These are phyloP conservation scores for Carex cristatella DNA, from an alignment of 176 grass and related monocot genomes.

Conservation along the genomic window DNA sequence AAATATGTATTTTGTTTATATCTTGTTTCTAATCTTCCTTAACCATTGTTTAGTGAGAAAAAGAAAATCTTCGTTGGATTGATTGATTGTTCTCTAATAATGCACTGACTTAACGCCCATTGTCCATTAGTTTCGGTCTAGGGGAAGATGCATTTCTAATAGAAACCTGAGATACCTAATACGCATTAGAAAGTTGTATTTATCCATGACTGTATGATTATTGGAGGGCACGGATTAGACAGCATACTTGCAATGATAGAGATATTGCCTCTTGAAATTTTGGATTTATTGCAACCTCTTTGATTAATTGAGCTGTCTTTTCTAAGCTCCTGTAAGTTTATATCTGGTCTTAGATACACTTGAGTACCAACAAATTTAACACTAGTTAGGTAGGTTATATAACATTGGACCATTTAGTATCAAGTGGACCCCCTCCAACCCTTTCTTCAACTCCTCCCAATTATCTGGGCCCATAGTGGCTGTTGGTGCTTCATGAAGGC, in stretches of 20 bases:
- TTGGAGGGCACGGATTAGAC: neutral
- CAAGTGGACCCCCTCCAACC: neutral
- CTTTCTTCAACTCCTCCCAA: neutral
- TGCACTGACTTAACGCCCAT: neutral
- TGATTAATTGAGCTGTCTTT: slow-evolving; percentile 13
- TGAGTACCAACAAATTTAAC: neutral
- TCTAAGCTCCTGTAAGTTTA: neutral
- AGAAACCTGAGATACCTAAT: neutral
- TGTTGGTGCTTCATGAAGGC: neutral
- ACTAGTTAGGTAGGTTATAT: neutral
- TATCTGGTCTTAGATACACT: neutral
- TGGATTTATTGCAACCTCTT: neutral
- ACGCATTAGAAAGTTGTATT: slow-evolving; percentile 6
- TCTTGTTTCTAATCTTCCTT: neutral
- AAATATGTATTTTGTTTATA: neutral
- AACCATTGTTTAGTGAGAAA: neutral
- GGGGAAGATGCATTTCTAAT: neutral
- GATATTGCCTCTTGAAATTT: neutral
- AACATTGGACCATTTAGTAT: neutral
- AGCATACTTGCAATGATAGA: slow-evolving; percentile 18
- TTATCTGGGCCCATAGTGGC: neutral
- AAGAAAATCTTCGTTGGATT: neutral
- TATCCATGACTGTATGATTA: neutral
- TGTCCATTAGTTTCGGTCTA: neutral
- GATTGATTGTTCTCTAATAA: neutral